Evolutionary conservation across 2,329 filamentous ascomycete genomes (phyloP), one percentile per base, ranked within the genome.

Genomic region (Phialophora expanda): DNA sequence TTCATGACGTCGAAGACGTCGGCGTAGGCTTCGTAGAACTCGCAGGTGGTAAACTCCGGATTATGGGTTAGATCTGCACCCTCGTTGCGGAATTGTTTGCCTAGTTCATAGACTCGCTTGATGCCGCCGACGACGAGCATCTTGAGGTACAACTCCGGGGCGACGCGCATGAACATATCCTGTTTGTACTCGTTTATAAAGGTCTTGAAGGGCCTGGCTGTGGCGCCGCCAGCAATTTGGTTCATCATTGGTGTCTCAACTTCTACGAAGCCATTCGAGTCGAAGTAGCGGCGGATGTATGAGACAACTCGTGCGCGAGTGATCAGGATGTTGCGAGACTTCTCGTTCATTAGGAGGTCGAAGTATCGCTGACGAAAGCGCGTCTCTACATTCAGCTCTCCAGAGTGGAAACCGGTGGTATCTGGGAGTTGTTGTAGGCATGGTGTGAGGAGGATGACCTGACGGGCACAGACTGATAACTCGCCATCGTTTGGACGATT

Each of bases 221-320:
- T 98, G 38, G 95, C 95, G 76, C 95, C 95, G 73, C 95, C 96
- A 32, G 95, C 93, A 76, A 97, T 96, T 74, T 91, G 87, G 78
- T 97, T 96, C 86, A 99, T 93, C 87, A 98, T 97, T 4, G 95
- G 94, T 0, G 95, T 99, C 81, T 98, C 92, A 28, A 98, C 93
- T 78, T 97, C 93, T 63, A 93, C 84, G 78, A 99, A 99, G 74
- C 94, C 91, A 61, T 90, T 86, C 72, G 89, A 86, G 74, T 97
- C 91, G 73, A 99, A 92, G 84, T 90, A 99, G 74, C 87, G 86
- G 72, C 95, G 91, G 72, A 99, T 90, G 77, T 92, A 97, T 68
- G 87, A 88, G 76, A 96, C 87, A 75, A 98, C 93, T 86, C 92
- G 93, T 75, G 92, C 88, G 62, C 95, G 87, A 46, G 91, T 93